phyloP scores from a whole-genome alignment of 2,329 filamentous ascomycete genomes.

The Aspergillus pseudoviridinutans region DNA sequence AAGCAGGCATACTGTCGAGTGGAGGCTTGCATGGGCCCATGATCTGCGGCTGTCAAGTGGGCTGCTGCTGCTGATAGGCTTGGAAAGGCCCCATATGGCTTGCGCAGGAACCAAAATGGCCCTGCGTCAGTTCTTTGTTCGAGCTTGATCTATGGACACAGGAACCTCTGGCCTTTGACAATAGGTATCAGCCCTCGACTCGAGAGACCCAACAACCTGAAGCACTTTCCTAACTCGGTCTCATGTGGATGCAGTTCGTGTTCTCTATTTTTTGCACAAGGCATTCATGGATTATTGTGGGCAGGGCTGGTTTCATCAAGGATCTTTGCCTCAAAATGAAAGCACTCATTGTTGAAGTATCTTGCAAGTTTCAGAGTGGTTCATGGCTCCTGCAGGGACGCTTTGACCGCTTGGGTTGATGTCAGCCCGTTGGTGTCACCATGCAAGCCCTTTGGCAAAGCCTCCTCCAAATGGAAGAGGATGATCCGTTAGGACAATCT shows the following conservation, averaged over 20 bases:
- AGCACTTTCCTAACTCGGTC: not conserved
- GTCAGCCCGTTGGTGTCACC: not conserved
- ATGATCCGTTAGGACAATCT: conserved; percentile 1
- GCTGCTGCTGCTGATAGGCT: conserved; percentile 4
- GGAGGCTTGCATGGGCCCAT: conserved; percentile 1
- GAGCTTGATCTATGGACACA: conserved; percentile 2
- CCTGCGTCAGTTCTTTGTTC: conserved; percentile 6
- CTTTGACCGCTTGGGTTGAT: not conserved
- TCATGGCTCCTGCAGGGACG: not conserved
- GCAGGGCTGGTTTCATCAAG: not conserved
- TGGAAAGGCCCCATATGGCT: conserved; percentile 10
- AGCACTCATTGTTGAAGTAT: not conserved
- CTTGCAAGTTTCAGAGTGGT: not conserved
- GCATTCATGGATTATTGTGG: not conserved
- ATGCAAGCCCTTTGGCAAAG: not conserved
- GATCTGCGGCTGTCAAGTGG: conserved; percentile 13
- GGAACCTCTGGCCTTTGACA: not conserved
- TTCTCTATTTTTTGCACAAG: not conserved
- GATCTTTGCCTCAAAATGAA: not conserved
- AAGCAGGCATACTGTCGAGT: not conserved
- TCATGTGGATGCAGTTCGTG: not conserved
- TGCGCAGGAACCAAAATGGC: conserved; percentile 22
- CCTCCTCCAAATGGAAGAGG: conserved; percentile 3
- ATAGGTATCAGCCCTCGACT: not conserved
- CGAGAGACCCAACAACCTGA: not conserved